These are phyloP conservation scores for Paspalum notatum DNA, from an alignment of 176 grass and related monocot genomes.

Conservation along the genomic window DNA sequence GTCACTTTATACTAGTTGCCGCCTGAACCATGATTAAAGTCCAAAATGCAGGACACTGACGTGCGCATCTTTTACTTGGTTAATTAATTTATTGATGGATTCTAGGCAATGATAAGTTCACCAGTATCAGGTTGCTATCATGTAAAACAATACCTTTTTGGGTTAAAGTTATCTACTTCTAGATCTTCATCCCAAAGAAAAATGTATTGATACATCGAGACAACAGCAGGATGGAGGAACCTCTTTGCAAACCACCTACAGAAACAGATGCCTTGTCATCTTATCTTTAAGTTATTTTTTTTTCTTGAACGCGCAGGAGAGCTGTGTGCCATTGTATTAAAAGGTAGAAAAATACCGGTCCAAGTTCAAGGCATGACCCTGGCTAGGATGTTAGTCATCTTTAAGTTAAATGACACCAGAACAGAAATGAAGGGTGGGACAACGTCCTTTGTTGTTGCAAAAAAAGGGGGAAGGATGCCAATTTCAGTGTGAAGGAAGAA, in stretches of 20 bases:
- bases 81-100: not conserved
- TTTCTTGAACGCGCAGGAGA: no score
- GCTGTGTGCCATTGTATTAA: no score
- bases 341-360: no score
- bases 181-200: slow-evolving; percentile 97
- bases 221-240: slow-evolving; percentile 84
- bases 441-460: not conserved
- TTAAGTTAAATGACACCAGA: slow-evolving; percentile 29
- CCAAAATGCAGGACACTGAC: not conserved
- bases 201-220: slow-evolving; percentile 81
- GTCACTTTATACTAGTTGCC: slow-evolving; percentile 34
- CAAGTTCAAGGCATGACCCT: no score
- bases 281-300: slow-evolving; percentile 38
- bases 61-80: not conserved
- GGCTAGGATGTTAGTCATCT: no score
- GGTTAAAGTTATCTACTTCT: slow-evolving; percentile 76
- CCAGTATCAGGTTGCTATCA: slow-evolving; percentile 12
- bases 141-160: slow-evolving; percentile 60
- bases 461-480: not conserved
- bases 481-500: slow-evolving; percentile 30
- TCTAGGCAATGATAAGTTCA: slow-evolving; percentile 6
- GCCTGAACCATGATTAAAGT: slow-evolving; percentile 29
- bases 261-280: slow-evolving; percentile 17
- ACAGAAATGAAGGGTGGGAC: not conserved
- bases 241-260: slow-evolving; percentile 98